Percentiles rank a stretch among this genome's conserved stretches.
Evolutionary conservation across 495 filamentous ascomycete genomes (phyloP).

Genomic region (Annulohypoxylon maeteangense): DNA sequence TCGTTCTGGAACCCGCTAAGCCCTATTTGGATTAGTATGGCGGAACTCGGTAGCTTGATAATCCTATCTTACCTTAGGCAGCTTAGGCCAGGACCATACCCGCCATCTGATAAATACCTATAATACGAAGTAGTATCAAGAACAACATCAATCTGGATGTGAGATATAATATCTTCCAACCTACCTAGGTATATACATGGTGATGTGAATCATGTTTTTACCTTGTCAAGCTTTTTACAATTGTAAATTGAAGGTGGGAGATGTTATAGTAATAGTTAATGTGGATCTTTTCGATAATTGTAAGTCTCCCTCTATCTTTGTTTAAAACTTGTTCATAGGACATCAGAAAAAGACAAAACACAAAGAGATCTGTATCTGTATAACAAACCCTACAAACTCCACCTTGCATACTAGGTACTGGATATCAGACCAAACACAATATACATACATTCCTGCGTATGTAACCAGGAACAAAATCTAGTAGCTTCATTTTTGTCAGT

Average conservation of each 20-base stretch:
- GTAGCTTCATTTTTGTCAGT: background rate
- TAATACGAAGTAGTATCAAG: no score
- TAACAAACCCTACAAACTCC: background rate
- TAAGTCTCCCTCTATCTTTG: background rate
- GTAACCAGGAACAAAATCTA: background rate
- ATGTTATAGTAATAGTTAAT: background rate
- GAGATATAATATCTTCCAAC: background rate
- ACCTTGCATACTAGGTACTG: no score
- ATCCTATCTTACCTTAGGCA: constrained; percentile 20
- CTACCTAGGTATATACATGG: background rate
- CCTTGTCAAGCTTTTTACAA: background rate
- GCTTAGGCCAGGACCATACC: background rate
- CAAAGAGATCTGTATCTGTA: background rate
- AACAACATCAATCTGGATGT: background rate
- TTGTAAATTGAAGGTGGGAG: background rate
- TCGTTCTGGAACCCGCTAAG: constrained; percentile 25
- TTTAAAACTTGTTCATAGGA: background rate
- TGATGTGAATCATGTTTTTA: background rate
- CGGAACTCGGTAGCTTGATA: constrained; percentile 27
- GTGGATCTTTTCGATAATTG: background rate
- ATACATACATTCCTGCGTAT: background rate
- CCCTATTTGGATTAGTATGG: constrained; percentile 17
- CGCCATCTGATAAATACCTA: background rate
- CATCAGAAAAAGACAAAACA: background rate
- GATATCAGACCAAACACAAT: background rate